Evolutionary conservation across 495 filamentous ascomycete genomes (phyloP), one percentile per base, ranked within the genome.

Genomic region (Parathielavia hyrcaniae): DNA sequence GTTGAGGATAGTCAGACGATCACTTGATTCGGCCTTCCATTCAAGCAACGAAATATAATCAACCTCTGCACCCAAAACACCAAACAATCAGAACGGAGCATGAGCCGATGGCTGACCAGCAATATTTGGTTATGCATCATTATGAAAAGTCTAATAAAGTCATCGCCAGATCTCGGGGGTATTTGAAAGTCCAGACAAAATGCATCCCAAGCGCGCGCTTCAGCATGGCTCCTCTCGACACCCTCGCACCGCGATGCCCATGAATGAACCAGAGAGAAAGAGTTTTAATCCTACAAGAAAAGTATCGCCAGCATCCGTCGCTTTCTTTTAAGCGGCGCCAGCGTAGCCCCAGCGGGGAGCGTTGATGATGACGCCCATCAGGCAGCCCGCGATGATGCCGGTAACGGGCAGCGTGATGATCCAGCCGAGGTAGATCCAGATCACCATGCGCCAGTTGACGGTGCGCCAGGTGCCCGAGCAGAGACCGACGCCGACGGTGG

Each of bases 401-500:
- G 83, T 72, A 26, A 75, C 66, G 4, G 82, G 82, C 32, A 85
- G 68, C 7, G 83, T 85, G 26, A 83, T 67, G 53, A 85, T 66
- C 83, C 83, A 86, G 40, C 78, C 76, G 12, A 74, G 59, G 60
- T 82, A 79, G 62, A 84, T 81, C 73, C 75, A 81, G 19, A 58
- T 75, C 40, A 86, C 73, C 76, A 80, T 79, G 40, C 76, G 73
- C 79, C 78, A 86, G 67, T 85, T 85, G 55, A 85, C 76, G 23
- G 80, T 78, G 43, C 74, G 75, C 67, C 76, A 74, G 44, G 77
- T 77, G 45, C 78, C 79, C 52, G 80, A 83, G 69, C 79, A 83
- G 50, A 85, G 78, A 49, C 80, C 83, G 35, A 86, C 83, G 47
- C 83, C 83, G 57, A 85, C 78, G 8, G 78, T 80, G 13, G 82